Evolutionary conservation across 208 protist species (phyloP).

Genomic region (Sergeia podlipaevii): DNA sequence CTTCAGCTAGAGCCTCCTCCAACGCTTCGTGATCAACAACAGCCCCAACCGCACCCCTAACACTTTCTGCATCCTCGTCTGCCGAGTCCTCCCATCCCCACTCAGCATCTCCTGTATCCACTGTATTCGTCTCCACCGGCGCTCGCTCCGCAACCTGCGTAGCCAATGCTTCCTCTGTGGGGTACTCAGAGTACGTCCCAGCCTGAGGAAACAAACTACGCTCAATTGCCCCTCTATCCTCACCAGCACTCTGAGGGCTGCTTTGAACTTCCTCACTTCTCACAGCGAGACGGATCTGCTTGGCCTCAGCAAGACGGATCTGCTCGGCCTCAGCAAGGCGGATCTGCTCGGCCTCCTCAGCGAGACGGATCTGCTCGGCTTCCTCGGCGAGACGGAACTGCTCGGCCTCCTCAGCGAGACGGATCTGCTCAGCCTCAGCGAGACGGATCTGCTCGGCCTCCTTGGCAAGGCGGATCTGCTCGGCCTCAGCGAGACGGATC

Average conservation of each 20-base stretch:
- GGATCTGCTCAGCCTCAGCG: slow-evolving; percentile 13
- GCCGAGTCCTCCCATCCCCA: not conserved
- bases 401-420: slow-evolving; percentile 13
- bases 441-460: slow-evolving; percentile 4
- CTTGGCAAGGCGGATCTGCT: slow-evolving; percentile 1
- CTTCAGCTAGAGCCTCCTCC: not conserved
- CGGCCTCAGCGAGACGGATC: slow-evolving; percentile 11
- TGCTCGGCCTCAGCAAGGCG: slow-evolving; percentile 4
- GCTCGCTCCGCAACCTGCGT: not conserved
- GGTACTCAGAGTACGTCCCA: too few species aligned
- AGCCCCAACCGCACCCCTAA: not conserved
- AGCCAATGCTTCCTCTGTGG: too few species aligned
- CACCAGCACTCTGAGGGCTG: not conserved
- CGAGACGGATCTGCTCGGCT: slow-evolving; percentile 23
- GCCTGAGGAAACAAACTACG: not conserved
- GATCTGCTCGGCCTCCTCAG: slow-evolving; percentile 10
- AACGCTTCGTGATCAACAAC: slow-evolving; percentile 2
- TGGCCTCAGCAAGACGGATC: not conserved
- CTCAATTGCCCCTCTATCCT: not conserved
- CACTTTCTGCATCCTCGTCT: not conserved
- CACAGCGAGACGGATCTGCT: not conserved
- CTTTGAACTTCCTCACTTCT: not conserved
- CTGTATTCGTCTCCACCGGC: not conserved
- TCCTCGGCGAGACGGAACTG: slow-evolving; percentile 13
- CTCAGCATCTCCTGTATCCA: not conserved